Base-by-base conservation (phyloP, 2,329 filamentous ascomycete species). In the Epichloe coenophiala region DNA sequence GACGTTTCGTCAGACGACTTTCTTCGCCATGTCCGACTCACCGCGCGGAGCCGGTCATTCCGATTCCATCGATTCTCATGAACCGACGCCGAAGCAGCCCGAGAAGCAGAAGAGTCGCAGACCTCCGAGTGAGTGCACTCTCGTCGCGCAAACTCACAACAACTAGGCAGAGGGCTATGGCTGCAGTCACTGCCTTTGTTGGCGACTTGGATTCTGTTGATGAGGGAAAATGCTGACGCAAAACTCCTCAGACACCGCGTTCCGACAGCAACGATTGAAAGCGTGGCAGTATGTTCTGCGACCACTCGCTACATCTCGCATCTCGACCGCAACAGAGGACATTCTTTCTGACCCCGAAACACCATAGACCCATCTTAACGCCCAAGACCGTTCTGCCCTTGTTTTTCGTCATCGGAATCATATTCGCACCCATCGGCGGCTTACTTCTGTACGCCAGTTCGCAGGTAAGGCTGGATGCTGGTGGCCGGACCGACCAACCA, bases 251-350 rank as follows among this genome's bases (percentile, higher is more conserved):
- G 88, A 97, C 72, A 97, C 91, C 53, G 93, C 93, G 11, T 98
- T 97, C 66, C 81, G 93, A 61, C 93, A 98, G 67, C 93, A 98
- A 70, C 83, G 93, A 65, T 72, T 98, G 68, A 96, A 97, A 72
- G 93, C 93, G 73, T 98, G 93, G 93, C 93, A 98, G 85, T 94
- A 75, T 70, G 88, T 79, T 44, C 36, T 45, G 17, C 31, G 37
- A 13, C 13, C 15, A 19, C n/a, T 27, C 31, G 19, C 31, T 12
- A 31, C n/a, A 4, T 12, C 5, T 31, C 12, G 33, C 17, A 19
- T 27, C 37, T 41, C 45, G 13, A 11, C 21, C 15, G 2, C 43
- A n/a, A n/a, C 45, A 9, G 37, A 19, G 46, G 40, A 46, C 33
- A 55, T 21, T 55, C 49, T 11, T 59, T 59, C 71, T 75, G 61